phyloP scores from a whole-genome alignment of 2,329 filamentous ascomycete genomes.

The Fusarium buxicola region DNA sequence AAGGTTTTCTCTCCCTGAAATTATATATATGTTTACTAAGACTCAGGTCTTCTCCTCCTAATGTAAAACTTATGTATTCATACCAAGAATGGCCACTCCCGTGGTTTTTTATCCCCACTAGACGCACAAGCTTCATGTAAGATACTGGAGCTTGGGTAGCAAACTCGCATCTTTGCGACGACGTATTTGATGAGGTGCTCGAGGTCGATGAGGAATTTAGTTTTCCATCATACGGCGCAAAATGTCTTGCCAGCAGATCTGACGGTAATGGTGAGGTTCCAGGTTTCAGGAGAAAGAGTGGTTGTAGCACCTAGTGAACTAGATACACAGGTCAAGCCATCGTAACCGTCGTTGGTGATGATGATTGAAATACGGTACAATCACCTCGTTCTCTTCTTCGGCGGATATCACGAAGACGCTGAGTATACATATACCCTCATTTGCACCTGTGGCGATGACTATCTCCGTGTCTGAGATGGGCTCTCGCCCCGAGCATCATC shows the following conservation, averaged over 20 bases:
- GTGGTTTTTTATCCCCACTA: too few relatives aligned
- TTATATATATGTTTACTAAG: too few relatives aligned
- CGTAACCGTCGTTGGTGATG: conserved; percentile 92
- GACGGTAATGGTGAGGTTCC: conserved; percentile 86
- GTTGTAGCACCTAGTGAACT: conserved; percentile 88
- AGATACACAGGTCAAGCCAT: conserved; percentile 93
- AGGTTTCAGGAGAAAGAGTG: conserved; percentile 88
- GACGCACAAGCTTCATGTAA: conserved; percentile 95
- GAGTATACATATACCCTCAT: conserved; percentile 93
- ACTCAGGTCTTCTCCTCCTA: too few relatives aligned
- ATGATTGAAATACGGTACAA: conserved; percentile 97
- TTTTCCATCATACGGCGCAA: conserved; percentile 94
- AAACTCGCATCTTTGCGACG: conserved; percentile 92
- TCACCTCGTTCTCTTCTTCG: conserved; percentile 92
- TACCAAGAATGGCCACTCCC: too few relatives aligned
- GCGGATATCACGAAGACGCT: conserved; percentile 97
- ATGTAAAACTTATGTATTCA: too few relatives aligned
- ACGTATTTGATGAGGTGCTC: conserved; percentile 90
- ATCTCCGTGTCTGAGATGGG: conserved; percentile 91
- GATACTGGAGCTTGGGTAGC: conserved; percentile 90
- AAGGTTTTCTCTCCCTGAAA: too few relatives aligned
- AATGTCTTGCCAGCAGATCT: conserved; percentile 97
- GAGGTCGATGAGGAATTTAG: conserved; percentile 90
- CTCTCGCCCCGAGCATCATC: conserved; percentile 81
- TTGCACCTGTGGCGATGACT: conserved; percentile 90